Evolutionary conservation across 768 basidiomycete genomes (phyloP), one percentile per base, ranked within the genome.

Genomic region (Porphyrellus cyaneotinctus): DNA sequence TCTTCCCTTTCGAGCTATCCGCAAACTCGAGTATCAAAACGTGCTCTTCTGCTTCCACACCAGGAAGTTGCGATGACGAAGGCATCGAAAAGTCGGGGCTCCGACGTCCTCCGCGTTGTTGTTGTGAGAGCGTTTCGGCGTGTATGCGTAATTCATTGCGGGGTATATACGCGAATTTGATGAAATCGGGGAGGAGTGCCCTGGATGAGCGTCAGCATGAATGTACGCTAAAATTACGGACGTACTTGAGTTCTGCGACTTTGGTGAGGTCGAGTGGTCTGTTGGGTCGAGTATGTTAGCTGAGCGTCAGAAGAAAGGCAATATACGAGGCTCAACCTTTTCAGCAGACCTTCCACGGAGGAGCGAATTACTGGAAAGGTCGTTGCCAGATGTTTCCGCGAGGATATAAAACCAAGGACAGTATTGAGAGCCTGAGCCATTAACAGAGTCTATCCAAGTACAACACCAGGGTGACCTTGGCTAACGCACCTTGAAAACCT

Each of bases 351-450:
- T 72, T 95, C 91, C 0, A 91, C 90, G n/a, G 89, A 90, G 14
- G 79, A 76, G 38, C 86, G 78, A 23, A 94, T 76, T 4, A 82
- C 78, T 7, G 83, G 75, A 61, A 93, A 95, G 0, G 89, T 93
- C 8, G 82, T 84, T 8, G 90, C 87, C 31, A 95, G 68, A 57
- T 88, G 82, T 58, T 89, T 88, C 55, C 89, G 78, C 0, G 89
- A 84, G 3, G 89, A 88, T 35, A 91, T 78, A 62, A 95, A 95
- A 0, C 88, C 91, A 36, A 94, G 78, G 5, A 95, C 89, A 14
- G 91, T 91, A 60, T 94, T 95, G 43, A 95, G 72, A 11, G 91
- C 89, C 89, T 95, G 46, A 35, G 14, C 13, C 15, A 6, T 51
- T 17, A 12, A 44, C 4, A 28, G 33, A 22, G 26, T 17, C 17